Evolutionary conservation across 306 rosid species (phyloP).

Genomic region (Trifolium subterraneum): DNA sequence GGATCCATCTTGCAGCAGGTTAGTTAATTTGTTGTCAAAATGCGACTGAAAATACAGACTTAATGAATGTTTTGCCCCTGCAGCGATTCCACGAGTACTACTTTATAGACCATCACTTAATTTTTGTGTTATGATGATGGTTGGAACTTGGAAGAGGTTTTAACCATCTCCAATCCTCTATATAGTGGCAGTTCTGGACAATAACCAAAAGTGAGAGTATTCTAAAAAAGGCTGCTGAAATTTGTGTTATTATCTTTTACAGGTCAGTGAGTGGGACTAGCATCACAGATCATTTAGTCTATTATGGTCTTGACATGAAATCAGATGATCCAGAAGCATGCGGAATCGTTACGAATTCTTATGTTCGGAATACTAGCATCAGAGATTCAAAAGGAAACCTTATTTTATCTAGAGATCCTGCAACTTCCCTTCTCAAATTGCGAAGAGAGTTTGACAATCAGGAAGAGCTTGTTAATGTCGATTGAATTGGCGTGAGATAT

Average conservation of each 20-base stretch:
- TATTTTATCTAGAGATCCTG: constrained; percentile 63
- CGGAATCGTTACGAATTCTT: constrained; percentile 71
- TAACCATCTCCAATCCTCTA: constrained; percentile 18
- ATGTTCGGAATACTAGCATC: constrained; percentile 38
- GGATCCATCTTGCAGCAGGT: constrained; percentile 98
- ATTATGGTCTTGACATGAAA: constrained; percentile 67
- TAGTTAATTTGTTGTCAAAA: constrained; percentile 41
- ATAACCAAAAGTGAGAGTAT: not conserved
- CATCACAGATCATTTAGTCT: constrained; percentile 73
- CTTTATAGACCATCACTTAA: not conserved
- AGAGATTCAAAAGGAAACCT: constrained; percentile 69
- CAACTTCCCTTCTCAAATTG: constrained; percentile 57
- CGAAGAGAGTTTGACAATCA: constrained; percentile 44
- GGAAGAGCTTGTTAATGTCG: constrained; percentile 38
- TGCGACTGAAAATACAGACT: constrained; percentile 18
- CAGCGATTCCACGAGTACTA: not conserved
- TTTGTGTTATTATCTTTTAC: constrained; percentile 45
- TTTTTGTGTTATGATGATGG: not conserved
- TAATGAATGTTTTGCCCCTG: constrained; percentile 12
- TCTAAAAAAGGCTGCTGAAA: constrained; percentile 36
- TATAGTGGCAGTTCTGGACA: not conserved
- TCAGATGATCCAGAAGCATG: constrained; percentile 63
- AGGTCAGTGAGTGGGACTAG: constrained; percentile 92
- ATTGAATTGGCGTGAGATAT: constrained; percentile 33
- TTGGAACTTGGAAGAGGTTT: not conserved